These are phyloP conservation scores for Trypethelium eluteriae DNA, from an alignment of 495 filamentous ascomycete species.

Conservation along the genomic window DNA sequence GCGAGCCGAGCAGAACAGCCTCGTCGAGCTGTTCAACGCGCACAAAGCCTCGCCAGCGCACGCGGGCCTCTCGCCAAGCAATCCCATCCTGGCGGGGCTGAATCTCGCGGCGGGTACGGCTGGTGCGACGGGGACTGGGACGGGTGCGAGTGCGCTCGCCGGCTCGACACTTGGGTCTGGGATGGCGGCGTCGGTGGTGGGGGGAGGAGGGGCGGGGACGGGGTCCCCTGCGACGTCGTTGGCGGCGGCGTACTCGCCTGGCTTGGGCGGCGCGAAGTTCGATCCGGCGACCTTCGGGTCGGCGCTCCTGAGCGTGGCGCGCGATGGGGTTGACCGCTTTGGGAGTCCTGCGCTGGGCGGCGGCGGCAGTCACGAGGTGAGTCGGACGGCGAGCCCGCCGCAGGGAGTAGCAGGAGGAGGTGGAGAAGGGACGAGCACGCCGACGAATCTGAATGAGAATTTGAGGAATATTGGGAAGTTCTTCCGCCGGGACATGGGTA, in stretches of 20 bases:
- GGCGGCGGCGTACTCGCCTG: constrained; percentile 39
- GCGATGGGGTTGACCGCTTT: constrained; percentile 85
- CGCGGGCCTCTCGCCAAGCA: constrained; percentile 49
- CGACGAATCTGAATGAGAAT: constrained; percentile 75
- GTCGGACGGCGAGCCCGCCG: constrained; percentile 27
- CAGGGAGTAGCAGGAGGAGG: constrained; percentile 25
- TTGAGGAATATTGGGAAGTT: constrained; percentile 93
- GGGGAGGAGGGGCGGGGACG: constrained; percentile 6
- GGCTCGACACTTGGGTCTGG: neutral
- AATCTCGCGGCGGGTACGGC: constrained; percentile 35
- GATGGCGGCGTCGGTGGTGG: constrained; percentile 7
- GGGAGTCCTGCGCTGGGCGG: constrained; percentile 51
- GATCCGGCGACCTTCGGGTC: constrained; percentile 67
- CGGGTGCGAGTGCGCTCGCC: neutral
- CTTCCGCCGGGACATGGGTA: constrained; percentile 80
- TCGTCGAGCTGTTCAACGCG: constrained; percentile 82
- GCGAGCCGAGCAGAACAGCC: constrained; percentile 68
- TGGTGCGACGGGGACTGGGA: neutral
- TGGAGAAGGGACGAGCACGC: constrained; percentile 28
- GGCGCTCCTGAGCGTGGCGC: constrained; percentile 69
- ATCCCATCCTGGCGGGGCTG: constrained; percentile 54
- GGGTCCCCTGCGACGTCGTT: constrained; percentile 29
- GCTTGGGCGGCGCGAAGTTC: constrained; percentile 49
- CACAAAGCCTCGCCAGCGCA: constrained; percentile 58
- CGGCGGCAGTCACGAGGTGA: constrained; percentile 14